These are phyloP conservation scores for Hymenoscyphus fructigenus DNA, from an alignment of 2,329 filamentous ascomycete species.

Conservation along the genomic window DNA sequence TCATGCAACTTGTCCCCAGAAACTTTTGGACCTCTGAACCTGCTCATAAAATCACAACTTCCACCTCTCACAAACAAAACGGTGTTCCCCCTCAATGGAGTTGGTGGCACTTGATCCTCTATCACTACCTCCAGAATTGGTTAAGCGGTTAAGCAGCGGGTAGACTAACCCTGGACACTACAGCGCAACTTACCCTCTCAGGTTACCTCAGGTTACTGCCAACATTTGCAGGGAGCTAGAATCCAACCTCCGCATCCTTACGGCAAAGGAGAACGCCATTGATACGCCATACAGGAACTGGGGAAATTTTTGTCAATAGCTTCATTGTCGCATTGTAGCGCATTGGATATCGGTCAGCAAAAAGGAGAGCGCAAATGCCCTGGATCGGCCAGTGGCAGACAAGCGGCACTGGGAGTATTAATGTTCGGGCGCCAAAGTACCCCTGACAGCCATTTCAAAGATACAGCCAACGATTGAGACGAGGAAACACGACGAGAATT, in stretches of 20 bases:
- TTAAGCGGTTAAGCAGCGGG: neutral
- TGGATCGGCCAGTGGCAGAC: conserved; percentile 27
- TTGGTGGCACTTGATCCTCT: too few species aligned
- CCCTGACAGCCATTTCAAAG: conserved; percentile 30
- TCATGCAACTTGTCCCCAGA: neutral
- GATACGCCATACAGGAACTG: neutral
- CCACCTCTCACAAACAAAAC: too few species aligned
- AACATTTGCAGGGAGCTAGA: neutral
- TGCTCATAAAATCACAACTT: too few species aligned
- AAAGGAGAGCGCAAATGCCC: conserved; percentile 17
- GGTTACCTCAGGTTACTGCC: too few species aligned
- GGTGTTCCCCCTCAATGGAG: too few species aligned
- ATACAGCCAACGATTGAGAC: conserved; percentile 17
- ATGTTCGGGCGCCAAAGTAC: conserved; percentile 31
- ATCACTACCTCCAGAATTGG: too few species aligned
- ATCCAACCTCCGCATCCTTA: neutral
- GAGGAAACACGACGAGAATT: conserved; percentile 10
- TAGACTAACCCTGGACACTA: neutral
- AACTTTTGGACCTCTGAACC: neutral
- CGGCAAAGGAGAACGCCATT: neutral
- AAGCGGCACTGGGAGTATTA: conserved; percentile 30
- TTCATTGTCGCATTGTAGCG: neutral
- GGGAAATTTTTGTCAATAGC: neutral
- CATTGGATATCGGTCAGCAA: neutral
- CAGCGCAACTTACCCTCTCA: neutral